Evolutionary conservation across 495 filamentous ascomycete genomes (phyloP), one percentile per base, ranked within the genome.

Genomic region (Collariella sp.): DNA sequence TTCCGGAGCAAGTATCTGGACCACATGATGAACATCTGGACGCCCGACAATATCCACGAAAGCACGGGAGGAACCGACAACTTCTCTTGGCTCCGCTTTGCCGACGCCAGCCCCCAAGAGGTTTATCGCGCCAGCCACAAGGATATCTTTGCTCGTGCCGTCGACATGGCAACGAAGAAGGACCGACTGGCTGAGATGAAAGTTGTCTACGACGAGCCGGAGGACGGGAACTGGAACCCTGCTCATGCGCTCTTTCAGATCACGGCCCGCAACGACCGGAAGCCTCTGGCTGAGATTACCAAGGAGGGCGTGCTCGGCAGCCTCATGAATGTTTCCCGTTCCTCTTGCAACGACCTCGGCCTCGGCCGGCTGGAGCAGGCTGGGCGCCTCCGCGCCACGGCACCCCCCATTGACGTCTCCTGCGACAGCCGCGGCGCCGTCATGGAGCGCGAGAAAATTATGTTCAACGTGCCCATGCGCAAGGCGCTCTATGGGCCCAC

Each of bases 1-100:
- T 95, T 89, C 75, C 79, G 76, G 52, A 76, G 68, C 58, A 88
- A 83, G 59, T 88, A 86, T 59, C 66, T 96, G 18, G 67, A 77
- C 15, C 82, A 95, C 41, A 65, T 89, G 60, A 80, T 95, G 79
- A 97, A 91, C 62, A 84, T 99, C 48, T 97, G 89, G 85, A 80
- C 81, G 3, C 82, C 88, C 1, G 82, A 90, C 45, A 82, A 96
- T 58, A 81, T 96, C 40, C 75, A 75, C n/a, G 70, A 80, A 45
- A 75, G 74, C 52, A 63, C 74, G 6, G 68, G 74, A 18, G 75
- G 78, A 0, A 72, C 76, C 41, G 78, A 78, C 9, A 79, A 83
- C 16, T 99, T 97, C 70, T 89, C 90, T 0, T 99, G 90, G 84
- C 75, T 96, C 46, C 86, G 88, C 13, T 95, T 97, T 60, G 81